Percentiles rank a stretch among this genome's conserved stretches.
These are phyloP conservation scores for Ichthyophthirius multifiliis DNA, from an alignment of 169 alveolate species.

Conservation along the genomic window DNA sequence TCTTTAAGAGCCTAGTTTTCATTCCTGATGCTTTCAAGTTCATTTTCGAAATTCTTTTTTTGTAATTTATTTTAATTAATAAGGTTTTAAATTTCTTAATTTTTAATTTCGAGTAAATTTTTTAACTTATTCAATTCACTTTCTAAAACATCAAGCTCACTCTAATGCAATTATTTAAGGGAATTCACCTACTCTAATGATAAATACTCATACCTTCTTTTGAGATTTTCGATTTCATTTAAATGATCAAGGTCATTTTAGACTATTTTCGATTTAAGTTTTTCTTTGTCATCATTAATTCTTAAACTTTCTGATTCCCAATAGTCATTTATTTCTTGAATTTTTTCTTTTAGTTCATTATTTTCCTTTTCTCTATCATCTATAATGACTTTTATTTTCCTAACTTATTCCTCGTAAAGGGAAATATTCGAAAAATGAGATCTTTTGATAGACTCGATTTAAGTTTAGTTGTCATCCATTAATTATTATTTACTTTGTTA, in stretches of 20 bases:
- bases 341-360: background rate
- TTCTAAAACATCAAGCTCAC: conserved; percentile 21
- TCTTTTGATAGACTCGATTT: conserved; percentile 1
- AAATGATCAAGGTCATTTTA: conserved; percentile 21
- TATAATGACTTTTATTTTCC: conserved; percentile 14
- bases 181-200: background rate
- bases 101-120: conserved; percentile 27
- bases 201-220: conserved; percentile 15
- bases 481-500: background rate
- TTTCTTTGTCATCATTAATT: conserved; percentile 15
- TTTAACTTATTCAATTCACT: conserved; percentile 16
- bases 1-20: conserved; percentile 21
- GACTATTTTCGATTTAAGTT: conserved; percentile 12
- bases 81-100: conserved; percentile 26
- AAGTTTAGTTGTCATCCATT: background rate
- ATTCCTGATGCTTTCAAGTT: background rate
- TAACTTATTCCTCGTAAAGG: conserved; percentile 17
- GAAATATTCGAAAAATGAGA: background rate
- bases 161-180: conserved; percentile 24
- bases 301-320: background rate
- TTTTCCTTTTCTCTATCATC: conserved; percentile 25
- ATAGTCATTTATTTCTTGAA: background rate
- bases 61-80: conserved; percentile 20
- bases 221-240: conserved; percentile 17
- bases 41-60: conserved; percentile 18